phyloP scores from a whole-genome alignment of 192 early-diverging fungal species.

The Lunasporangiospora selenospora region DNA sequence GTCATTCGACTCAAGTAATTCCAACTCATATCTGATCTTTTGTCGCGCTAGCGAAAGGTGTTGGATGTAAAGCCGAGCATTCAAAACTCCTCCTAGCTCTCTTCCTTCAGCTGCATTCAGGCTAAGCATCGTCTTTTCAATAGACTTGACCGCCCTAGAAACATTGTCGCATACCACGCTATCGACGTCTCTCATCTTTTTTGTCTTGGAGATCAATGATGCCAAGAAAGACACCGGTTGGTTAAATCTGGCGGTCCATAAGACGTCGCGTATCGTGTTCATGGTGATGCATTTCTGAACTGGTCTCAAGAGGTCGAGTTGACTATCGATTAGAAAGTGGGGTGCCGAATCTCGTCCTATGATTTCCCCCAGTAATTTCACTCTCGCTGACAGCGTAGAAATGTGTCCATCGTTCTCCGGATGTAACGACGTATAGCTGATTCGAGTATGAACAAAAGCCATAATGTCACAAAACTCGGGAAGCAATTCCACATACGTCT shows the following conservation, averaged over 20 bases:
- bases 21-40: no score
- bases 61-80: no score
- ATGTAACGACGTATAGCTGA: slow-evolving; percentile 1
- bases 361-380: not conserved
- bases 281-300: slow-evolving; percentile 8
- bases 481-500: not conserved
- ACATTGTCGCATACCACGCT: no score
- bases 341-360: not conserved
- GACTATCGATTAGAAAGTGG: slow-evolving; percentile 19
- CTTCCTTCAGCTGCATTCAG: no score
- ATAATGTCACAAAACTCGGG: not conserved
- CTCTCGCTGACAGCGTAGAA: not conserved
- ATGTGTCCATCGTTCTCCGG: not conserved
- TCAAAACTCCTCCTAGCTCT: no score
- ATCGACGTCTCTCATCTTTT: not conserved
- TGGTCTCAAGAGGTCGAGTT: slow-evolving; percentile 2
- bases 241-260: not conserved
- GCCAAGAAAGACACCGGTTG: not conserved
- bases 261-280: slow-evolving; percentile 5
- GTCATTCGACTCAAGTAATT: no score
- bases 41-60: no score
- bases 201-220: not conserved
- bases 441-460: not conserved
- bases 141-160: no score
- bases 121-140: no score